Evolutionary conservation across 2,329 filamentous ascomycete genomes (phyloP).

Genomic region (Clarireedia homoeocarpa): DNA sequence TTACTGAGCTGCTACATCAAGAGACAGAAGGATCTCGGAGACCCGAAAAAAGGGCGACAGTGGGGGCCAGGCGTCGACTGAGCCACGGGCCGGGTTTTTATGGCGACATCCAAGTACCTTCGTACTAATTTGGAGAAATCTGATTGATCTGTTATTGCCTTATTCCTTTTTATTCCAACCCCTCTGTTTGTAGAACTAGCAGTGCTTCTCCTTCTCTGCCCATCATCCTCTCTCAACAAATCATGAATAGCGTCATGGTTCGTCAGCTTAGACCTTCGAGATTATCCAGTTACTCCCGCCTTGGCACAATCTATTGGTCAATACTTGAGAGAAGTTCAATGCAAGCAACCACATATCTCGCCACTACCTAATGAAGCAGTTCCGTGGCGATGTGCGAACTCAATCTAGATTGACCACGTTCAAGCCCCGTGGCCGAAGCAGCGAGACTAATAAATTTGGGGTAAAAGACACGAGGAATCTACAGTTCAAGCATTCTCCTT

Average conservation of each 20-base stretch:
- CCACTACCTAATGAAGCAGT: not conserved
- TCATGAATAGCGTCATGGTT: not conserved
- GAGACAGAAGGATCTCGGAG: not conserved
- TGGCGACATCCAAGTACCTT: not conserved
- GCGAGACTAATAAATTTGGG: not conserved
- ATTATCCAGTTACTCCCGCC: not conserved
- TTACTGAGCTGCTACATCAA: not conserved
- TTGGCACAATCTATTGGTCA: constrained; percentile 2
- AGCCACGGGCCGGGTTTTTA: constrained; percentile 1
- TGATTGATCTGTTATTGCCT: not conserved
- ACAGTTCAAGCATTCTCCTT: not conserved
- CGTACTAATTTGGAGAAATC: not conserved
- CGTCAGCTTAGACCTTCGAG: not conserved
- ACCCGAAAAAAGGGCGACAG: not conserved
- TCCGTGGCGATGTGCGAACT: not conserved
- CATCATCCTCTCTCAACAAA: too few relatives aligned
- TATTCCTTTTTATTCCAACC: not conserved
- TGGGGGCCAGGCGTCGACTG: not conserved
- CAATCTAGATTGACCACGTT: constrained; percentile 10
- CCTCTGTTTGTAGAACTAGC: not conserved
- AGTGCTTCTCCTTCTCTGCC: not conserved
- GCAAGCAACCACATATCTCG: not conserved
- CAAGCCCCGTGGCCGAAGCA: constrained; percentile 1
- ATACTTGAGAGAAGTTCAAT: not conserved
- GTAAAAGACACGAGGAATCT: not conserved